Percentiles rank a stretch among this genome's conserved stretches.
These are phyloP conservation scores for Blumeriella jaapii DNA, from an alignment of 2,329 filamentous ascomycete species.

Conservation along the genomic window DNA sequence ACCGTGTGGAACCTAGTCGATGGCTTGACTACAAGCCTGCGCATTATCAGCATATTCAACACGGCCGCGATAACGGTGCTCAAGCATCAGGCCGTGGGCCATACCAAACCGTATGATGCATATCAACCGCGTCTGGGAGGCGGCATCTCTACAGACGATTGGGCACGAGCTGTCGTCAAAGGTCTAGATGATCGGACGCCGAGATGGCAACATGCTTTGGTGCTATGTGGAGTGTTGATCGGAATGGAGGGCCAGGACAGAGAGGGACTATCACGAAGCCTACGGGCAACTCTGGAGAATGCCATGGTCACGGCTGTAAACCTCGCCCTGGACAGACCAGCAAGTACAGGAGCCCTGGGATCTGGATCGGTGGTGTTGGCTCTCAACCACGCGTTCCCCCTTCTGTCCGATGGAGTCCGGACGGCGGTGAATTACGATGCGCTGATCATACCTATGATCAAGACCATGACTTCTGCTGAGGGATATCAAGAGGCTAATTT, in stretches of 20 bases:
- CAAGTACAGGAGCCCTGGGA: slow-evolving; percentile 38
- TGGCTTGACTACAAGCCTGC: slow-evolving; percentile 38
- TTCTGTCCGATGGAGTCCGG: slow-evolving; percentile 42
- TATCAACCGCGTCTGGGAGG: slow-evolving; percentile 31
- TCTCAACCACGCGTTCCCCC: slow-evolving; percentile 51
- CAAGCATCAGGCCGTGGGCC: slow-evolving; percentile 26
- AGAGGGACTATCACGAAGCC: slow-evolving; percentile 39
- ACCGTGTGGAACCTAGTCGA: slow-evolving; percentile 44
- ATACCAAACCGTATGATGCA: slow-evolving; percentile 24
- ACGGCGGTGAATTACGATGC: slow-evolving; percentile 44
- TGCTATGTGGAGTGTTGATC: slow-evolving; percentile 48
- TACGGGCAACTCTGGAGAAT: slow-evolving; percentile 45
- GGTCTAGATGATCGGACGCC: slow-evolving; percentile 41
- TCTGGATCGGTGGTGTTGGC: slow-evolving; percentile 43
- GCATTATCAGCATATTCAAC: slow-evolving; percentile 45
- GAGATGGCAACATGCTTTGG: slow-evolving; percentile 57
- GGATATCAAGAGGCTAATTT: slow-evolving; percentile 56
- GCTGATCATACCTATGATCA: slow-evolving; percentile 46
- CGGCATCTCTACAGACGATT: slow-evolving; percentile 36
- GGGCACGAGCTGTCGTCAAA: slow-evolving; percentile 30
- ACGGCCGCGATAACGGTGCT: slow-evolving; percentile 32
- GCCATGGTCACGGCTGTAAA: slow-evolving; percentile 51
- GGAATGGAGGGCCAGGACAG: slow-evolving; percentile 48
- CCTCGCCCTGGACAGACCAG: slow-evolving; percentile 42
- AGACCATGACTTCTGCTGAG: slow-evolving; percentile 45